Percentiles rank a stretch among this genome's conserved stretches.
Conservation (phyloP, 768 basidiomycete genomes). For the Russula vinacea region DNA sequence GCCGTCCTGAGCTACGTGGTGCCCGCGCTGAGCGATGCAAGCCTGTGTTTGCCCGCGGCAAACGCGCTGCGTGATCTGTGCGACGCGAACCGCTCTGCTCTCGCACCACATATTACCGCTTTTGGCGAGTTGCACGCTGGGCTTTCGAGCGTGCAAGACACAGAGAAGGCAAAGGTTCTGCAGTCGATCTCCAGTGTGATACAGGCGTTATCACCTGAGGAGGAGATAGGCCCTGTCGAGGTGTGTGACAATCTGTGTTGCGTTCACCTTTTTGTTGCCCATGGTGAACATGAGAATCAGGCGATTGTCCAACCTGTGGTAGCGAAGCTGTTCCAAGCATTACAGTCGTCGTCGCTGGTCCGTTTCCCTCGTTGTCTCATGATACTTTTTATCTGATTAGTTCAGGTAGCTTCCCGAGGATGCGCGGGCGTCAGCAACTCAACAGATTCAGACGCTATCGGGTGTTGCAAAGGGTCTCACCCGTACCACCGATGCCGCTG, state of each 20-base stretch:
- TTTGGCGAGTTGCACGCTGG: conserved; percentile 83
- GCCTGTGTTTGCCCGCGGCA: conserved; percentile 68
- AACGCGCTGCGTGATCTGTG: conserved; percentile 82
- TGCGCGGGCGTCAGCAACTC: conserved; percentile 58
- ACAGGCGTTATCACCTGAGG: conserved; percentile 77
- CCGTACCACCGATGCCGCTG: conserved; percentile 63
- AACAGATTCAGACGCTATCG: conserved; percentile 75
- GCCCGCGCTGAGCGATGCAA: conserved; percentile 61
- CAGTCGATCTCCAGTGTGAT: conserved; percentile 93
- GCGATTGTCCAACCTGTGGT: conserved; percentile 76
- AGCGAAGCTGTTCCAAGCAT: conserved; percentile 58
- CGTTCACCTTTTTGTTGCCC: neutral
- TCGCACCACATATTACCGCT: conserved; percentile 79
- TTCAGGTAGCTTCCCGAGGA: conserved; percentile 63
- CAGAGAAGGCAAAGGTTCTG: conserved; percentile 85
- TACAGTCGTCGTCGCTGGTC: conserved; percentile 56
- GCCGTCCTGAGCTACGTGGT: conserved; percentile 67
- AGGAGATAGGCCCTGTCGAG: conserved; percentile 75
- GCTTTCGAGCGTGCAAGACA: conserved; percentile 72
- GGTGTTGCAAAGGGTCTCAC: conserved; percentile 89
- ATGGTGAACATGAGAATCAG: conserved; percentile 36
- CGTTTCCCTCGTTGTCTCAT: conserved; percentile 24
- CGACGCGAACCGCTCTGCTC: conserved; percentile 80
- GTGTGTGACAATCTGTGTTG: conserved; percentile 38
- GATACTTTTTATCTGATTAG: neutral